Percentiles rank a stretch among this genome's conserved stretches.
Evolutionary conservation across 495 filamentous ascomycete genomes (phyloP).

Genomic region (Penicillium parvum): DNA sequence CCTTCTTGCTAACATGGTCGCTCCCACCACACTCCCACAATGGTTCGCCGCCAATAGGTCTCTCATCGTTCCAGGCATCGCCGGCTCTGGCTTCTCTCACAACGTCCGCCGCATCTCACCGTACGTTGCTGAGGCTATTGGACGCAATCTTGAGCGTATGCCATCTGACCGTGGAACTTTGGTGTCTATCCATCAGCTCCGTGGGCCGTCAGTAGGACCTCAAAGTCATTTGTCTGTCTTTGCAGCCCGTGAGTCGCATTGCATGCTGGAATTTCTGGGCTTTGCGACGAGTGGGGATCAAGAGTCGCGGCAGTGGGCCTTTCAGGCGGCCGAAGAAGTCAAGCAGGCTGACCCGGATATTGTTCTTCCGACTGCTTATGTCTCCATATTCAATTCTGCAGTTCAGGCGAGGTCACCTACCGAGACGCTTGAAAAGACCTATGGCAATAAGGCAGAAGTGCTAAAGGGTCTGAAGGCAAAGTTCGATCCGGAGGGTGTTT

Average conservation of each 20-base stretch:
- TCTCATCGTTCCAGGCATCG: too few species aligned
- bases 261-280: slow-evolving; percentile 34
- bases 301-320: slow-evolving; percentile 24
- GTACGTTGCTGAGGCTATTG: slow-evolving; percentile 20
- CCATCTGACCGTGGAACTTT: slow-evolving; percentile 20
- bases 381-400: slow-evolving; percentile 20
- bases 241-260: slow-evolving; percentile 30
- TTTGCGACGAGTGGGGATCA: slow-evolving; percentile 1
- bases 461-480: slow-evolving; percentile 26
- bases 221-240: slow-evolving; percentile 24
- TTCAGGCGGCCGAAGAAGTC: slow-evolving; percentile 10
- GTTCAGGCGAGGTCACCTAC: neutral
- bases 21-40: too few species aligned
- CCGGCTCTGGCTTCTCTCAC: too few species aligned
- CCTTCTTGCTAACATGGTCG: too few species aligned
- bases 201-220: slow-evolving; percentile 13
- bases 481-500: slow-evolving; percentile 30
- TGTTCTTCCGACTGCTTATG: slow-evolving; percentile 28
- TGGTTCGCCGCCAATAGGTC: too few species aligned
- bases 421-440: slow-evolving; percentile 14
- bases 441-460: slow-evolving; percentile 14
- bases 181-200: slow-evolving; percentile 31
- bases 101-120: too few species aligned
- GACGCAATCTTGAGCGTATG: slow-evolving; percentile 16
- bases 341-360: slow-evolving; percentile 10